Base-by-base conservation (phyloP, 352 stramenopile genomes). In the Phytopythium kandeliae region DNA sequence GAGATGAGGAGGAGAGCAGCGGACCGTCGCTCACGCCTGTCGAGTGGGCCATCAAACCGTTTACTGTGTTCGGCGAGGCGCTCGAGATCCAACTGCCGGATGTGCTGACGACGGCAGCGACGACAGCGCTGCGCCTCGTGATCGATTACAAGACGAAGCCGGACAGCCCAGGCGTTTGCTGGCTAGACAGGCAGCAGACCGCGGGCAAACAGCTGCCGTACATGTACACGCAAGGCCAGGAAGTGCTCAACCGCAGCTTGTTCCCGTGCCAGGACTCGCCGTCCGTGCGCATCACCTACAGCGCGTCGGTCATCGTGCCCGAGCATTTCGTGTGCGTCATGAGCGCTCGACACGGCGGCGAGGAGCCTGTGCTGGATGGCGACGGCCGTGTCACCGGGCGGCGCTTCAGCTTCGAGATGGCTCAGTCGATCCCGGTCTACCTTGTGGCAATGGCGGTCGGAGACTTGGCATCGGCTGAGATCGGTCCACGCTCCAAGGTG, bases 201-300 rank as follows among this genome's bases (percentile, higher is more conserved):
- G 81, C 84, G 13, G 84, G 82, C 53, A 91, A 90, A 51, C 59
- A 57, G 34, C 69, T 86, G 30, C 71, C 81, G 22, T 94, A 86
- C 59, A 60, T 95, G 60, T 95, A 92, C 65, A 92, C 85, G 5
- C 82, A 93, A 58, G 86, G 83, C 22, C 80, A 95, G 48, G 81
- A 89, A 53, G 85, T 93, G 62, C 76, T 92, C 30, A 91, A 90
- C 53, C 83, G 82, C 51, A 88, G 78, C 65, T 74, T 92, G 49
- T 86, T 93, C 37, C 81, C 85, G 33, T 95, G 80, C 28, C 81
- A 98, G 59, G 97, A 99, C 81, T 89, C 85, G 33, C 95, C 94
- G 7, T 95, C 76, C 7, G 89, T 98, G 30, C 98, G 98, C 51
- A 78, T 98, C 52, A 98, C 96, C 24, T 99, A 98, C 69, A 81